Evolutionary conservation across 2,329 filamentous ascomycete genomes (phyloP).

Genomic region (Aspergillus sp.): DNA sequence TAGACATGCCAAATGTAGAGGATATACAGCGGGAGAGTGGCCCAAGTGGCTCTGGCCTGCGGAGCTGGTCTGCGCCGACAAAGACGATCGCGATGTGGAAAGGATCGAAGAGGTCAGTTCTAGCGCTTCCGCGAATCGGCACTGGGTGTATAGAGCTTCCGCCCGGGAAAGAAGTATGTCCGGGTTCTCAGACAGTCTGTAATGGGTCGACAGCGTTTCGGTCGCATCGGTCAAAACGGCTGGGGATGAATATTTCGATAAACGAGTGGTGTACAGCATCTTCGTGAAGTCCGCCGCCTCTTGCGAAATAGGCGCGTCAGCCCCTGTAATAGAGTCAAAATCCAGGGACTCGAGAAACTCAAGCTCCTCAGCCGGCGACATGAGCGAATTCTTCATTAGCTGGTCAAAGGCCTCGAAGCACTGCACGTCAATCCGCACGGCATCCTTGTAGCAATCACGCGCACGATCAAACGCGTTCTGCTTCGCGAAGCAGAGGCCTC

Average conservation of each 20-base stretch:
- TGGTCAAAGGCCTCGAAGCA: conserved; percentile 99
- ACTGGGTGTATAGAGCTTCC: conserved; percentile 91
- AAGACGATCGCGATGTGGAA: conserved; percentile 82
- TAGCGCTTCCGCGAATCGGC: conserved; percentile 84
- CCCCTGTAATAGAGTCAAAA: conserved; percentile 76
- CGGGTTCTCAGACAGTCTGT: conserved; percentile 80
- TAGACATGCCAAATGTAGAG: conserved; percentile 85
- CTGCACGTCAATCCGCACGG: conserved; percentile 92
- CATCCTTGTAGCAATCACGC: conserved; percentile 98
- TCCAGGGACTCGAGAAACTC: conserved; percentile 83
- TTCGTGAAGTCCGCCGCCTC: conserved; percentile 92
- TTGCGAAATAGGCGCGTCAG: conserved; percentile 68
- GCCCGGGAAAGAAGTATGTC: conserved; percentile 89
- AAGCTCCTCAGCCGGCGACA: conserved; percentile 87
- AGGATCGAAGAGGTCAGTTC: conserved; percentile 81
- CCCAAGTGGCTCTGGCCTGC: conserved; percentile 40
- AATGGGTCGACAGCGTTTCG: conserved; percentile 90
- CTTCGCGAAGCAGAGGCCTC: conserved; percentile 92
- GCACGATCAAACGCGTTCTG: conserved; percentile 96
- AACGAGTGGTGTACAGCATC: conserved; percentile 90
- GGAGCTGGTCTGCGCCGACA: conserved; percentile 41
- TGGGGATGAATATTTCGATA: conserved; percentile 93
- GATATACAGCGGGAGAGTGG: conserved; percentile 64
- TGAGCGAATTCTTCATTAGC: conserved; percentile 92
- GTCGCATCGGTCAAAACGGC: conserved; percentile 79